A percentile compares a stretch with the other conserved stretches of the same genome.
Conservation (phyloP, 176 grass and related monocot species). For the Urochloa ruziziensis region DNA sequence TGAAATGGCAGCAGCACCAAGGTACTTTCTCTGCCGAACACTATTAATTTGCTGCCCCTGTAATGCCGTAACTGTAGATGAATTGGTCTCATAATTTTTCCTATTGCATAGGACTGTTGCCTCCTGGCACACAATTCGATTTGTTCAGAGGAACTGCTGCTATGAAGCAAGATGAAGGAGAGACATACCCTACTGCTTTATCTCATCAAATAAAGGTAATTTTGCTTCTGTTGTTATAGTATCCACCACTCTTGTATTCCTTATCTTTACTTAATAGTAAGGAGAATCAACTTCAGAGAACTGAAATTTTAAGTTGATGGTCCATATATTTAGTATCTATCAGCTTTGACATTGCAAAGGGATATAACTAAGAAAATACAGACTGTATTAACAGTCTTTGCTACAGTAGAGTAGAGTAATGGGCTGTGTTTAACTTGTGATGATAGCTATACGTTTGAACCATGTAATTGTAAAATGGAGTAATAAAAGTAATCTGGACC, state of each 20-base stretch:
- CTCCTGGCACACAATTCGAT: constrained; percentile 97
- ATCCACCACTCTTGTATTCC: neutral
- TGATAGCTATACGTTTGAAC: neutral
- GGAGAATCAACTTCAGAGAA: neutral
- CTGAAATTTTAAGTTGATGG: neutral
- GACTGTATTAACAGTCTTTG: neutral
- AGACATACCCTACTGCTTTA: constrained; percentile 73
- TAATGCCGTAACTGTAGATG: neutral
- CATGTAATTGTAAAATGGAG: neutral
- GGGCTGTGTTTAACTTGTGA: neutral
- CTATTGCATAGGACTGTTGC: constrained; percentile 68
- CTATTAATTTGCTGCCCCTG: neutral
- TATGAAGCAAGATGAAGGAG: constrained; percentile 99
- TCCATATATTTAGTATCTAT: constrained; percentile 1
- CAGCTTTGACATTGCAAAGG: constrained; percentile 16
- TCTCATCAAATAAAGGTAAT: constrained; percentile 95
- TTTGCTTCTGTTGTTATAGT: neutral
- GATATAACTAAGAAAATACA: neutral
- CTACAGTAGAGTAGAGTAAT: constrained; percentile 3
- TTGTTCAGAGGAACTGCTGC: constrained; percentile 98
- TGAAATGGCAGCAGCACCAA: constrained; percentile 99
- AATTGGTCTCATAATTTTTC: constrained; percentile 24
- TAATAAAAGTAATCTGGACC: neutral
- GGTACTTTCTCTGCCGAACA: constrained; percentile 49
- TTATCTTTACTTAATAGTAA: constrained; percentile 18